Conservation (phyloP, 2,329 filamentous ascomycete genomes). For the Colletotrichum spaethianum region DNA sequence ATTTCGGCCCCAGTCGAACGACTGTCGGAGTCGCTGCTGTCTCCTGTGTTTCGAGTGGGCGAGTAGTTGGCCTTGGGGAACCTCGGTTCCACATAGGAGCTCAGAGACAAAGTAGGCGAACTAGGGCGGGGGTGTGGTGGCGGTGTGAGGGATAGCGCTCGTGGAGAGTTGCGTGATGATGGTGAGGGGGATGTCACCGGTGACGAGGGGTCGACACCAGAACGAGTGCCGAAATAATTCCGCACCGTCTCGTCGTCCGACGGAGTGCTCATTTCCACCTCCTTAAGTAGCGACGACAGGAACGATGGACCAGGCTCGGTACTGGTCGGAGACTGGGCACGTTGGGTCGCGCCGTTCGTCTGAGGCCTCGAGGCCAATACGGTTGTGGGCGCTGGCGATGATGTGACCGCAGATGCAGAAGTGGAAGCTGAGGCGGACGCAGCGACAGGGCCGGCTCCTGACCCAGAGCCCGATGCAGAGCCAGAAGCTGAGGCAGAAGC, state of each 20-base stretch:
- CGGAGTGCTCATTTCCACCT: slow-evolving; percentile 79
- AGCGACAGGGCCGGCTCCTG: slow-evolving; percentile 46
- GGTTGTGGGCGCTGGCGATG: slow-evolving; percentile 45
- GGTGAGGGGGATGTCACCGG: slow-evolving; percentile 76
- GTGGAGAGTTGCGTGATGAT: slow-evolving; percentile 77
- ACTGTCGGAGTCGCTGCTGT: slow-evolving; percentile 62
- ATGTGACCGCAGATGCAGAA: slow-evolving; percentile 4
- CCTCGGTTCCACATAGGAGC: slow-evolving; percentile 79
- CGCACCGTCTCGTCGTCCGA: slow-evolving; percentile 70
- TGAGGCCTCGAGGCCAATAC: slow-evolving; percentile 40
- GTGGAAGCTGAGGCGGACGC: slow-evolving; percentile 31
- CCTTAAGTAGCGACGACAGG: slow-evolving; percentile 87
- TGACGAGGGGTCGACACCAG: slow-evolving; percentile 63
- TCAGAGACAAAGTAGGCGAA: slow-evolving; percentile 77
- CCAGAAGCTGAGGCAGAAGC: slow-evolving; percentile 11
- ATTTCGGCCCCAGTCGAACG: slow-evolving; percentile 60
- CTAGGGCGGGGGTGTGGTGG: slow-evolving; percentile 76
- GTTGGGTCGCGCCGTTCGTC: slow-evolving; percentile 30
- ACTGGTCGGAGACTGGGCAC: slow-evolving; percentile 39
- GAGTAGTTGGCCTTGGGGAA: slow-evolving; percentile 84
- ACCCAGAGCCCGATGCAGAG: slow-evolving; percentile 12
- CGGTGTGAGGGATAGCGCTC: slow-evolving; percentile 77
- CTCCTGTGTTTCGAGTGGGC: slow-evolving; percentile 64
- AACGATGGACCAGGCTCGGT: slow-evolving; percentile 78
- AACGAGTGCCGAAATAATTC: slow-evolving; percentile 52